Evolutionary conservation across 169 alveolate species (phyloP), one percentile per base, ranked within the genome.

Genomic region (Condylostoma magnum): DNA sequence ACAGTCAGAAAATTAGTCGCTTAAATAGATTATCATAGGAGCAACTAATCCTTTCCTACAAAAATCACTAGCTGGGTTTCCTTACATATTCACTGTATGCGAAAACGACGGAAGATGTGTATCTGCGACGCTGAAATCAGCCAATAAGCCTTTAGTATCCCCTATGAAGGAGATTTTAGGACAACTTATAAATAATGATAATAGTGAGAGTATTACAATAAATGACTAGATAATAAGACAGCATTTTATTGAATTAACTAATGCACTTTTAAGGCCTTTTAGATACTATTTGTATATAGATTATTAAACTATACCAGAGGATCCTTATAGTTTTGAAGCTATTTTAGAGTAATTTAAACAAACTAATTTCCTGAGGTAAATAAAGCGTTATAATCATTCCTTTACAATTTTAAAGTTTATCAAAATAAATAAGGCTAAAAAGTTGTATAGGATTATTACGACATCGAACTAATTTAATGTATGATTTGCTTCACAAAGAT

Each of bases 21-120:
- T 46, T 36, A 46, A 30, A n/a, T 12, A 47, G n/a, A 67, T 34
- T 20, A 15, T 67, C 10, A 27, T 67, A 15, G 76, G 76, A 0
- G 67, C 31, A 10, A 67, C 76, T 0, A 67, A 67, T 27, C 76
- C 76, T 2, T 67, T 33, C 50, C 15, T 67, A 18, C 41, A 48
- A n/a, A 67, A 67, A 50, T 30, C 66, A 18, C 36, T 67, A 6
- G 12, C 18, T 18, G 67, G 50, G 20, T 47, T 30, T 18, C 47
- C 63, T 22, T 33, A 46, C 36, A 38, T 67, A 4, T 50, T 47
- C 12, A 50, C 46, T 31, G 27, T 25, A 15, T 27, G n/a, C 3
- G 66, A 51, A 1, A 27, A 67, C 4, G 28, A 67, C 8, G 65
- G 66, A 6, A 15, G 36, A 50, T 25, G 48, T 22, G 25, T 36